Conservation (phyloP, 805 yeast species). For the Saccharomycopsis lassenensis region DNA sequence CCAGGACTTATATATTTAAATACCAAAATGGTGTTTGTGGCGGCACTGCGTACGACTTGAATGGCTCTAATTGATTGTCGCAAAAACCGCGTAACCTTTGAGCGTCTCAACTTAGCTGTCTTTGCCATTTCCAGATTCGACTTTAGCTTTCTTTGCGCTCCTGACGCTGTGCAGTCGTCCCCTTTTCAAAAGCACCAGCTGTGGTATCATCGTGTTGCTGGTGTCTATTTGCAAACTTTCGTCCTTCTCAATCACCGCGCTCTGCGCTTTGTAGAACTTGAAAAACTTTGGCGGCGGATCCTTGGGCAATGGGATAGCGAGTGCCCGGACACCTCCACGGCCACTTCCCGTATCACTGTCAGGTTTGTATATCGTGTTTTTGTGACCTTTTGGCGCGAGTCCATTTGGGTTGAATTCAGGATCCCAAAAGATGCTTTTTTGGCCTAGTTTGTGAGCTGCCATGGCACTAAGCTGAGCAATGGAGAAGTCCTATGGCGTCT, state of each 20-base stretch:
- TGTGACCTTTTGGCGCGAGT: conserved; percentile 13
- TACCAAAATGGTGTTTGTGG: no score
- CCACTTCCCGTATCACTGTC: no score
- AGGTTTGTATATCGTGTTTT: conserved; percentile 13
- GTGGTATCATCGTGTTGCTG: no score
- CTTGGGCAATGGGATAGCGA: conserved; percentile 12
- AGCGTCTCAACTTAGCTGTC: no score
- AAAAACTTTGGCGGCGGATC: conserved; percentile 16
- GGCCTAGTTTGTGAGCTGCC: conserved; percentile 4
- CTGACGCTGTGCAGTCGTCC: background rate
- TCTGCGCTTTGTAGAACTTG: conserved; percentile 4
- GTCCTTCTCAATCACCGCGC: no score
- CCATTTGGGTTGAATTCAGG: conserved; percentile 17
- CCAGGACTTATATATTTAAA: no score
- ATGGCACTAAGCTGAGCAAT: background rate
- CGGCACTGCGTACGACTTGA: no score
- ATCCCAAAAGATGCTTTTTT: conserved; percentile 16
- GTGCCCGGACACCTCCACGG: no score
- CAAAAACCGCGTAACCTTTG: no score
- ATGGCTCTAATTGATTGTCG: no score
- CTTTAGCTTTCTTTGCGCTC: conserved; percentile 4
- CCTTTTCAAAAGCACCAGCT: no score
- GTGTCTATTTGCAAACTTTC: no score
- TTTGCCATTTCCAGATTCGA: conserved; percentile 9
- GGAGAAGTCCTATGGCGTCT: background rate